These are phyloP conservation scores for Kodamaea laetipori DNA, from an alignment of 805 yeast genomes.

Conservation along the genomic window DNA sequence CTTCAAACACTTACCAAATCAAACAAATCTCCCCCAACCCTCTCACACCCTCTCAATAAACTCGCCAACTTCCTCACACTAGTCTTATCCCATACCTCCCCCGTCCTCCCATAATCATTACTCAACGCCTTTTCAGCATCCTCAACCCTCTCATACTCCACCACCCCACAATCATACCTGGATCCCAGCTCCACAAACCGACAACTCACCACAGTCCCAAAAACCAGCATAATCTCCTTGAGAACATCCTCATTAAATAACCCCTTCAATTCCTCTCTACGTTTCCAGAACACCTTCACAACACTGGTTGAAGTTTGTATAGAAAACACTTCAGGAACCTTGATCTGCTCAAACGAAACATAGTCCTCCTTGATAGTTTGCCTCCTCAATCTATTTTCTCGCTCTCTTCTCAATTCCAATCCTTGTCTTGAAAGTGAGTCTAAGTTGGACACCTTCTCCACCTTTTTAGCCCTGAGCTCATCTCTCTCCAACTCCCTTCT, in stretches of 20 bases:
- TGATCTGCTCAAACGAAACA: slow-evolving; percentile 24
- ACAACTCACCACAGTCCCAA: slow-evolving; percentile 38
- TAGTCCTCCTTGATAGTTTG: slow-evolving; percentile 9
- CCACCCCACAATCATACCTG: slow-evolving; percentile 41
- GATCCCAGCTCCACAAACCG: slow-evolving; percentile 13
- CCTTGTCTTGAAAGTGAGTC: slow-evolving; percentile 25
- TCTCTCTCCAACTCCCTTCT: slow-evolving; percentile 10
- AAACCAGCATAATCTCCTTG: slow-evolving; percentile 43
- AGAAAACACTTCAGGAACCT: slow-evolving; percentile 11
- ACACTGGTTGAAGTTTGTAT: slow-evolving; percentile 5
- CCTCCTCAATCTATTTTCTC: slow-evolving; percentile 22
- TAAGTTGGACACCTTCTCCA: slow-evolving; percentile 24
- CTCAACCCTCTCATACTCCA: slow-evolving; percentile 30
- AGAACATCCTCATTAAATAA: slow-evolving; percentile 36
- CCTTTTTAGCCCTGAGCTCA: slow-evolving; percentile 13
- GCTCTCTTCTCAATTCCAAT: slow-evolving; percentile 22
- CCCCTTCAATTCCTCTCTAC: slow-evolving; percentile 35
- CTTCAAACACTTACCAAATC: slow-evolving; percentile 4
- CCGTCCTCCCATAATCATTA: slow-evolving; percentile 46
- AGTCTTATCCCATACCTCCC: slow-evolving; percentile 48
- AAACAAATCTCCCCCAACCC: slow-evolving; percentile 2
- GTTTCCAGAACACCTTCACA: slow-evolving; percentile 49
- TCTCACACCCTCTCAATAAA: slow-evolving; percentile 40
- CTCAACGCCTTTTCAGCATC: slow-evolving; percentile 37
- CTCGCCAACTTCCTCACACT: slow-evolving; percentile 49